A percentile compares a stretch with the other conserved stretches of the same genome.
phyloP scores from a whole-genome alignment of 352 stramenopile species.

The Phytophthora idaei region DNA sequence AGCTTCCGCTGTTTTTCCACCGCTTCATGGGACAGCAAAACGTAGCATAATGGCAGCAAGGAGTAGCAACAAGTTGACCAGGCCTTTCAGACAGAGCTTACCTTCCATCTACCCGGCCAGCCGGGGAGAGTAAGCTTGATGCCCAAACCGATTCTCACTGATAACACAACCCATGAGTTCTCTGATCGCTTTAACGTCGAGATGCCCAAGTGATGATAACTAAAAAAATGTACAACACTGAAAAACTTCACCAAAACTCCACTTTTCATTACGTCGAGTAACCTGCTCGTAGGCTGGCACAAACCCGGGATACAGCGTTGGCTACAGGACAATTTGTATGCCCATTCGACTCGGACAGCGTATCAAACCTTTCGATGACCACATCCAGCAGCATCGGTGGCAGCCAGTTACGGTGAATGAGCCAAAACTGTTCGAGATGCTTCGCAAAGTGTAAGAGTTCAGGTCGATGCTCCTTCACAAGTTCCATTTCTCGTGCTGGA shows the following conservation, averaged over 20 bases:
- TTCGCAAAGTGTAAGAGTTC: slow-evolving; percentile 14
- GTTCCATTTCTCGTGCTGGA: not conserved
- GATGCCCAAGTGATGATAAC: too few species aligned
- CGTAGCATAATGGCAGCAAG: not conserved
- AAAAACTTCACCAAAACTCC: not conserved
- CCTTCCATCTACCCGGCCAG: slow-evolving; percentile 12
- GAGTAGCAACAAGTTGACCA: not conserved
- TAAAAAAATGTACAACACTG: too few species aligned
- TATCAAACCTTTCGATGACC: slow-evolving; percentile 6
- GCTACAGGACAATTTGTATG: slow-evolving; percentile 7
- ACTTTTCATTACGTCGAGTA: not conserved
- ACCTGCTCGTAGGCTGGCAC: slow-evolving; percentile 3
- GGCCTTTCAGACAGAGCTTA: slow-evolving; percentile 6
- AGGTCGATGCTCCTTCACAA: not conserved
- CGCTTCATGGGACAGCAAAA: not conserved
- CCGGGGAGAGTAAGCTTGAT: slow-evolving; percentile 14
- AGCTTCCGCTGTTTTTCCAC: slow-evolving; percentile 8
- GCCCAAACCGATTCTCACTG: too few species aligned
- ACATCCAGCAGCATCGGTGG: slow-evolving; percentile 19
- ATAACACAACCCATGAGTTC: too few species aligned
- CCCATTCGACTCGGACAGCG: not conserved
- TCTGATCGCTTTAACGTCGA: too few species aligned
- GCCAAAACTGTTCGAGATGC: slow-evolving; percentile 27
- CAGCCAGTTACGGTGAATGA: slow-evolving; percentile 29
- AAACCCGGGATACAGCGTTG: slow-evolving; percentile 13